phyloP scores from a whole-genome alignment of 768 basidiomycete genomes.

The Lyophyllum atratum region DNA sequence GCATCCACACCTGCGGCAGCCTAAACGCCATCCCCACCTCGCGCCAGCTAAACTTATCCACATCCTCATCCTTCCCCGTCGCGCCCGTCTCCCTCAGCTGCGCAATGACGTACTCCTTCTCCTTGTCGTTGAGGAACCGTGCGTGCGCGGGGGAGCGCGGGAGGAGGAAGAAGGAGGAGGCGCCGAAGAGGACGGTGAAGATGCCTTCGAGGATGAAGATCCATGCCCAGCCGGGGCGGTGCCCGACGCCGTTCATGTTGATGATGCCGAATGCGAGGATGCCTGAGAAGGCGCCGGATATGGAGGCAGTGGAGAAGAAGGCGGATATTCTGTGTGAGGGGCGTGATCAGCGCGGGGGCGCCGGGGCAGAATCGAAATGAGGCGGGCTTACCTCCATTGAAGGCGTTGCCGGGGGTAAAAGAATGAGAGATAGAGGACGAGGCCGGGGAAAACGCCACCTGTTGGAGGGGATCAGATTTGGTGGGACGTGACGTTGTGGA shows the following conservation, averaged over 20 bases:
- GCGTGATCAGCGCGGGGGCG: constrained; percentile 17
- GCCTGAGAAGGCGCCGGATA: constrained; percentile 70
- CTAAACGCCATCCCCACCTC: constrained; percentile 52
- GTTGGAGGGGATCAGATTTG: background rate
- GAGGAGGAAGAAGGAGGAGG: constrained; percentile 49
- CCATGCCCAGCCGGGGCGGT: constrained; percentile 67
- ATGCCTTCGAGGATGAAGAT: constrained; percentile 69
- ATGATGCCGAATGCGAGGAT: constrained; percentile 68
- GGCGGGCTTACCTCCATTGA: constrained; percentile 38
- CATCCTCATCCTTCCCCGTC: constrained; percentile 30
- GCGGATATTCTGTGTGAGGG: constrained; percentile 42
- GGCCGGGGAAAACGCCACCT: constrained; percentile 61
- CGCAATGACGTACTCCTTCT: constrained; percentile 47
- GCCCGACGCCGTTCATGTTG: constrained; percentile 57
- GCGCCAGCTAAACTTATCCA: constrained; percentile 54
- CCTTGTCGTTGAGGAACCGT: constrained; percentile 50
- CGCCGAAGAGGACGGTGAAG: constrained; percentile 62
- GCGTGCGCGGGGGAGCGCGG: constrained; percentile 45
- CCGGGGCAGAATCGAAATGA: background rate
- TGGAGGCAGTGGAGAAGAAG: constrained; percentile 54
- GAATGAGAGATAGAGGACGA: constrained; percentile 57
- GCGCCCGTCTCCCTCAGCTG: constrained; percentile 45
- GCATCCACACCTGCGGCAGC: constrained; percentile 56
- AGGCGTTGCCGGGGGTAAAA: constrained; percentile 55
- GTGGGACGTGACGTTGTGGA: background rate